phyloP scores from a whole-genome alignment of 805 yeast genomes.

The Cyberlindnera maritima region DNA sequence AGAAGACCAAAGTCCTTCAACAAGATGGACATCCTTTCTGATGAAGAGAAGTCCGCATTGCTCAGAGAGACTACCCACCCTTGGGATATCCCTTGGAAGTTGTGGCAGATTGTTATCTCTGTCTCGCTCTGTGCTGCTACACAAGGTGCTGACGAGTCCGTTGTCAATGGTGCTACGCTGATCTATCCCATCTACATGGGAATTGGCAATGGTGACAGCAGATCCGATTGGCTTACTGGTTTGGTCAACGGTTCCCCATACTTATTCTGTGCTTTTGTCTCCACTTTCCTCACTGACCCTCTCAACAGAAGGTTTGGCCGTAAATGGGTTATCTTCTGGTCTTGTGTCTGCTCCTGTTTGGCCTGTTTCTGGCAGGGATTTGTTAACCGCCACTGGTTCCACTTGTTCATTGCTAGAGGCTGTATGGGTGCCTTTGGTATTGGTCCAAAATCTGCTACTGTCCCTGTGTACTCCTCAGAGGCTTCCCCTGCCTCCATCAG shows the following conservation, averaged over 20 bases:
- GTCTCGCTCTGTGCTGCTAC: conserved; percentile 79
- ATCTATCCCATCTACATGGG: conserved; percentile 58
- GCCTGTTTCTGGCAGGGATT: conserved; percentile 72
- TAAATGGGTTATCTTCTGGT: conserved; percentile 62
- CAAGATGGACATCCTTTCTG: conserved; percentile 52
- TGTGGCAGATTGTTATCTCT: conserved; percentile 55
- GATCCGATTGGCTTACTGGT: conserved; percentile 58
- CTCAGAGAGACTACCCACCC: conserved; percentile 45
- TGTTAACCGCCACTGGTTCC: conserved; percentile 55
- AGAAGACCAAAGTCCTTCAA: conserved; percentile 56
- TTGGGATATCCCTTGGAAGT: conserved; percentile 41
- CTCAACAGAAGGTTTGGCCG: conserved; percentile 57
- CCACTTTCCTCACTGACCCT: conserved; percentile 65
- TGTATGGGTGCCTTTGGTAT: conserved; percentile 60
- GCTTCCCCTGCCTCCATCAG: conserved; percentile 60
- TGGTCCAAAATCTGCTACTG: conserved; percentile 76
- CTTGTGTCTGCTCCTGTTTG: conserved; percentile 57
- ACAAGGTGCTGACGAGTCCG: conserved; percentile 80
- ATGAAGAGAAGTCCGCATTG: conserved; percentile 52
- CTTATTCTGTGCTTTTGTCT: conserved; percentile 55
- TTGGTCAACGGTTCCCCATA: conserved; percentile 71
- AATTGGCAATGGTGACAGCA: conserved; percentile 41
- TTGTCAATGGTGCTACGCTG: conserved; percentile 68
- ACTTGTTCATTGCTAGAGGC: conserved; percentile 63
- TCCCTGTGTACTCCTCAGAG: conserved; percentile 68